Base-by-base conservation (phyloP, 1,284 basidiomycete species). In the Trichosporon sp. region DNA sequence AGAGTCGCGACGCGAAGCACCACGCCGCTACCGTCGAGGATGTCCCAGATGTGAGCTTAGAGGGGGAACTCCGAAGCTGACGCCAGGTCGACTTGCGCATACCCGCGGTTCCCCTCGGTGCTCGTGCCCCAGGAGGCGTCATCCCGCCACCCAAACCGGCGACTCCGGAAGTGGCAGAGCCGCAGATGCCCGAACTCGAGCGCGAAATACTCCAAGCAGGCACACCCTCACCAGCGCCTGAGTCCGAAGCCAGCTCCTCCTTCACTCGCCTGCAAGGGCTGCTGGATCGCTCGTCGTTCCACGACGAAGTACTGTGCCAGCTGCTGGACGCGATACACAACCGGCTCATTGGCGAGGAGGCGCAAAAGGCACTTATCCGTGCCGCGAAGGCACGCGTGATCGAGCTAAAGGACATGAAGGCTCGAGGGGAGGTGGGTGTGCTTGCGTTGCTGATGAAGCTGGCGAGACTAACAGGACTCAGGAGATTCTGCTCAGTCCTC, bases 221-320 rank as follows among this genome's bases (percentile, higher is more conserved):
- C 2, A 13, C 27, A 11, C 31, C 12, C 2, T 29, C 25, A n/a
- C 25, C 62, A 4, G 7, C 25, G 21, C n/a, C 21, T 0, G 18
- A 13, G 25, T 66, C 65, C 27, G 34, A 60, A 6, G 77, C 80
- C 0, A 71, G 75, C 0, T 81, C 80, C 1, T 79, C 77, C 0
- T 71, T 75, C 1, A 78, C 77, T 13, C 75, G 79, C 11, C 76
- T 82, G 51, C 75, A 79, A 65, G 67, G 75, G 31, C 47, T 81
- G 7, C 78, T 82, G 8, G 72, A 73, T 13, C 73, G 78, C 3
- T 80, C 77, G 70, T 71, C 73, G 21, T 82, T 80, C 68, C 82
- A 83, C 65, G 82, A 83, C 67, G 82, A 83, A 47, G 77, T 76
- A 18, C 76, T 83, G 0, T 83, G 82, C 68, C 81, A 83, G 70